Evolutionary conservation across 1,139 yeast species (phyloP).

Genomic region (Hansenula anomala): DNA sequence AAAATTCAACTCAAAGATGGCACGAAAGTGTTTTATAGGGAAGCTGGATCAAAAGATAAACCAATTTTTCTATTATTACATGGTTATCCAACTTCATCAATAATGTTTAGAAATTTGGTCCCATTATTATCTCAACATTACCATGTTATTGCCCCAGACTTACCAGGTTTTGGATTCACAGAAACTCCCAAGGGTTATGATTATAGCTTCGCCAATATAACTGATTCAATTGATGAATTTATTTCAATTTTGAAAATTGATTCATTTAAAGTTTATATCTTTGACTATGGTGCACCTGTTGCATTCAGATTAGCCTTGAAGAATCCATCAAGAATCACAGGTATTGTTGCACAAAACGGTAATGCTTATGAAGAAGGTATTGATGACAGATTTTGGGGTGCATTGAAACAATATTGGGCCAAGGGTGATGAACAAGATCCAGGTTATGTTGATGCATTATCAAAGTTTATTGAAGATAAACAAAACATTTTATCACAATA

Average conservation of each 20-base stretch:
- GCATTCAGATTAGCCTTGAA: slow-evolving; percentile 33
- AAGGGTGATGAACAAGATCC: slow-evolving; percentile 15
- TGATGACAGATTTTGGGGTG: slow-evolving; percentile 32
- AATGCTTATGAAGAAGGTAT: slow-evolving; percentile 40
- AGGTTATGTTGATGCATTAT: slow-evolving; percentile 15
- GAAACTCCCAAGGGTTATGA: slow-evolving; percentile 24
- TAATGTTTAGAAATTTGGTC: slow-evolving; percentile 33
- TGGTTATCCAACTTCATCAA: slow-evolving; percentile 41
- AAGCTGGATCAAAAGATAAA: slow-evolving; percentile 29
- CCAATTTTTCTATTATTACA: slow-evolving; percentile 35
- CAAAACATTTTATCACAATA: slow-evolving; percentile 28
- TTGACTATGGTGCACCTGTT: slow-evolving; percentile 42
- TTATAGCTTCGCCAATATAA: slow-evolving; percentile 30
- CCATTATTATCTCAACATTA: slow-evolving; percentile 31
- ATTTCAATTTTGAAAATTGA: slow-evolving; percentile 25
- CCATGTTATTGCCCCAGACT: slow-evolving; percentile 40
- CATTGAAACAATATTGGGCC: slow-evolving; percentile 30
- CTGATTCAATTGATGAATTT: slow-evolving; percentile 30
- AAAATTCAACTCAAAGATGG: slow-evolving; percentile 7
- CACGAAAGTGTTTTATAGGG: slow-evolving; percentile 32
- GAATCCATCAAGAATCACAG: slow-evolving; percentile 27
- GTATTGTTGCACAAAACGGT: slow-evolving; percentile 37
- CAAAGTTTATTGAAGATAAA: slow-evolving; percentile 17
- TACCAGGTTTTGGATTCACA: slow-evolving; percentile 41
- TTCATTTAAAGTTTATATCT: slow-evolving; percentile 32